phyloP scores from a whole-genome alignment of 768 basidiomycete species.

The Boletus eberwhitei region DNA sequence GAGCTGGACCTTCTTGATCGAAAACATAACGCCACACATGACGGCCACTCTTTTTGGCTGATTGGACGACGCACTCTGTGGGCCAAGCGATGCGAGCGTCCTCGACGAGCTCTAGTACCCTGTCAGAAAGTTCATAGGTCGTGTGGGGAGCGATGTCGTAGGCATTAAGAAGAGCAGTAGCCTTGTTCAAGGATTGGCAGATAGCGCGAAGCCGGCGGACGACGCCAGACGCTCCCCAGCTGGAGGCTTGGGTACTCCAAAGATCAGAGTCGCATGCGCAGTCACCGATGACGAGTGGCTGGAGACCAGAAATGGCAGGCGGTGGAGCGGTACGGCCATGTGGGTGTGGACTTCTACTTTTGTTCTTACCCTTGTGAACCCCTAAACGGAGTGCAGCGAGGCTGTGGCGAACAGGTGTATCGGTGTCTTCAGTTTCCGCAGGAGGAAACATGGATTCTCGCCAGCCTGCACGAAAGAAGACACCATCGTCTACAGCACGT shows the following conservation, averaged over 20 bases:
- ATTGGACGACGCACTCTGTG: conserved; percentile 58
- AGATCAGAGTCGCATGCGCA: conserved; percentile 60
- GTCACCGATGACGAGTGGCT: conserved; percentile 77
- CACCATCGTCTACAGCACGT: conserved; percentile 64
- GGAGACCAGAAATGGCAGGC: conserved; percentile 31
- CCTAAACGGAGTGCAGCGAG: conserved; percentile 24
- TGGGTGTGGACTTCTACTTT: conserved; percentile 30
- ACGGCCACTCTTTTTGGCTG: conserved; percentile 47
- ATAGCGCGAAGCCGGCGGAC: conserved; percentile 70
- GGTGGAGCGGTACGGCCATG: conserved; percentile 10
- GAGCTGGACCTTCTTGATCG: conserved; percentile 72
- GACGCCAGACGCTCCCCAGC: conserved; percentile 61
- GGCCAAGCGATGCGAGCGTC: conserved; percentile 78
- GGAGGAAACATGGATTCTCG: conserved; percentile 41
- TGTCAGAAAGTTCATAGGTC: conserved; percentile 64
- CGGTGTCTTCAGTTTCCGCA: conserved; percentile 20
- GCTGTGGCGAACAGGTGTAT: conserved; percentile 9
- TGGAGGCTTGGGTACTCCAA: conserved; percentile 57
- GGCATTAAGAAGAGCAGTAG: conserved; percentile 57
- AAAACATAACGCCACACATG: conserved; percentile 82
- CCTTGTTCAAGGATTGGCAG: conserved; percentile 64
- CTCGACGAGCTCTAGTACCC: conserved; percentile 69
- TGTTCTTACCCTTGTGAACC: conserved; percentile 20
- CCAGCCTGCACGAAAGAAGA: conserved; percentile 65
- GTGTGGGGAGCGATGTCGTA: conserved; percentile 69